phyloP scores from a whole-genome alignment of 2,329 filamentous ascomycete species.

The Alternaria infectoria region DNA sequence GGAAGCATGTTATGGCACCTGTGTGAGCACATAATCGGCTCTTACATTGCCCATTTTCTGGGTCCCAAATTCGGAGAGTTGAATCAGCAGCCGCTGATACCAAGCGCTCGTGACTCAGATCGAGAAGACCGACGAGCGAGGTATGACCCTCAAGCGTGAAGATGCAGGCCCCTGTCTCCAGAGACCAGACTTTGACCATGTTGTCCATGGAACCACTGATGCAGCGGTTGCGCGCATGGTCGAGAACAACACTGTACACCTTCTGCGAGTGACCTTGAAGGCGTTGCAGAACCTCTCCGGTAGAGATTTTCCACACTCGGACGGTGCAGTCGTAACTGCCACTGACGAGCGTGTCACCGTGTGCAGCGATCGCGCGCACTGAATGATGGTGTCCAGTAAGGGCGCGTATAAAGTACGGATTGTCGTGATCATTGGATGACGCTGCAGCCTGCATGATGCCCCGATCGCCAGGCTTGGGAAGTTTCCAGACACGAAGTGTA shows the following conservation, averaged over 20 bases:
- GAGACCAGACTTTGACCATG: slow-evolving; percentile 95
- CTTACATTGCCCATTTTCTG: slow-evolving; percentile 88
- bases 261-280: slow-evolving; percentile 88
- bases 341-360: slow-evolving; percentile 94
- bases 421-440: slow-evolving; percentile 76
- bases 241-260: slow-evolving; percentile 95
- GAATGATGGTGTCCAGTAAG: slow-evolving; percentile 89
- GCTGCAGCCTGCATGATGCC: slow-evolving; percentile 81
- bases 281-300: slow-evolving; percentile 83
- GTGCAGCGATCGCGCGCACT: slow-evolving; percentile 91
- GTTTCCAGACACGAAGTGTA: slow-evolving; percentile 90
- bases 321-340: slow-evolving; percentile 97
- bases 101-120: slow-evolving; percentile 85
- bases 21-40: slow-evolving; percentile 91
- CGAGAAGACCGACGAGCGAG: slow-evolving; percentile 88
- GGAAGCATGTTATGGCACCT: slow-evolving; percentile 97
- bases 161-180: slow-evolving; percentile 82
- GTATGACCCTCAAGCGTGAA: slow-evolving; percentile 93
- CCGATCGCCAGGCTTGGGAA: slow-evolving; percentile 79
- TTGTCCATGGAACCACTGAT: slow-evolving; percentile 99
- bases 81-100: slow-evolving; percentile 96
- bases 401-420: slow-evolving; percentile 91
- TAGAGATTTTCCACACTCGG: slow-evolving; percentile 96
- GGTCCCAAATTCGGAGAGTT: slow-evolving; percentile 95
- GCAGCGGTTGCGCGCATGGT: slow-evolving; percentile 89